Evolutionary conservation across 2,329 filamentous ascomycete species (phyloP).

Genomic region (Rhynchosporium secalis): DNA sequence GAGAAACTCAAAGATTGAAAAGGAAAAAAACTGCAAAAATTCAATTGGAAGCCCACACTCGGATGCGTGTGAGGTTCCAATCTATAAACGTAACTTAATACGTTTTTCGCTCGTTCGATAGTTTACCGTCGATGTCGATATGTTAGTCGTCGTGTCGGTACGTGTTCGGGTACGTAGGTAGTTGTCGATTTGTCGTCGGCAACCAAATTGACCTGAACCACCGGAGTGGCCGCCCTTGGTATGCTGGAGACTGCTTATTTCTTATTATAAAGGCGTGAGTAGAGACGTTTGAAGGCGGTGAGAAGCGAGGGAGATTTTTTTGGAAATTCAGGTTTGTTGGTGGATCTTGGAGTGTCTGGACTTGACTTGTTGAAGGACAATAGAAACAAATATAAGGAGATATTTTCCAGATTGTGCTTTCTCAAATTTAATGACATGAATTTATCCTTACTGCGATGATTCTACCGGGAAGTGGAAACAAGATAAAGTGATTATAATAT

Average conservation of each 20-base stretch:
- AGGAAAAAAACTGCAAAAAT: background rate
- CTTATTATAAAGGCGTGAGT: background rate
- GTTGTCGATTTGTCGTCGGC: background rate
- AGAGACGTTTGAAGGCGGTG: no score
- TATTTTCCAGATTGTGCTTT: no score
- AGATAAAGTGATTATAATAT: no score
- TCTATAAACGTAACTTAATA: constrained; percentile 9
- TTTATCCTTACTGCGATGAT: no score
- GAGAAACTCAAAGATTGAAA: no score
- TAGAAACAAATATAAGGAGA: no score
- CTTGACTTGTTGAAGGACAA: no score
- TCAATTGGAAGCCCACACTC: constrained; percentile 6
- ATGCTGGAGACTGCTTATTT: background rate
- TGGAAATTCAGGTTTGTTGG: no score
- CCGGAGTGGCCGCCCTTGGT: background rate
- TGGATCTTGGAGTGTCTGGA: no score
- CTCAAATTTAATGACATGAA: no score
- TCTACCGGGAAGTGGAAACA: no score
- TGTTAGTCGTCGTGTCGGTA: background rate
- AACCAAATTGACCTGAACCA: constrained; percentile 2
- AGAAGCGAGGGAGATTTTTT: no score
- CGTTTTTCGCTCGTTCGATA: background rate
- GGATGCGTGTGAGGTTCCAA: constrained; percentile 8
- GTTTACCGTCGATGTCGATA: background rate
- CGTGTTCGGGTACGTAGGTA: background rate